Conservation (phyloP, 2,329 filamentous ascomycete genomes). For the Tolypocladium album region DNA sequence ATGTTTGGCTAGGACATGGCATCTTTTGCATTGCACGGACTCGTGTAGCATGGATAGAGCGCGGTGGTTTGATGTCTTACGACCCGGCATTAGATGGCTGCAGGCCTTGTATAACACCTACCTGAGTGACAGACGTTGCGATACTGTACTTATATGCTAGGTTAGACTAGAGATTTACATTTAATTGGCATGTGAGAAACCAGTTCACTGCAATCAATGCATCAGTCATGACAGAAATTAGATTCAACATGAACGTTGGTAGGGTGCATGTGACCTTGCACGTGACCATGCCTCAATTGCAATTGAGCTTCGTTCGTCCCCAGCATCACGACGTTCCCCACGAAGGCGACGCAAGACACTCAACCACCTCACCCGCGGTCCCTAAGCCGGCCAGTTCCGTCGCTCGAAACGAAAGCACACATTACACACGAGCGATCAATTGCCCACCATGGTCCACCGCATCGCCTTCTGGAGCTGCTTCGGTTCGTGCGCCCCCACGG, state of each 20-base stretch:
- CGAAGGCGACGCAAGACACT: constrained; percentile 4
- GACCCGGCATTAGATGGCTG: background rate
- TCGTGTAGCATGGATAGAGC: constrained; percentile 2
- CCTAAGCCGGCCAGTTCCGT: constrained; percentile 7
- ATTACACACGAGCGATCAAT: constrained; percentile 11
- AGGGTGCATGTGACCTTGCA: constrained; percentile 2
- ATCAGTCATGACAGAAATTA: background rate
- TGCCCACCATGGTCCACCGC: constrained; percentile 45
- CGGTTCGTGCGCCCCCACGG: constrained; percentile 48
- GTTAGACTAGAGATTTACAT: background rate
- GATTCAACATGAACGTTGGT: background rate
- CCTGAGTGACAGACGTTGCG: background rate
- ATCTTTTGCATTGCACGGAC: background rate
- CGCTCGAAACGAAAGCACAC: constrained; percentile 6
- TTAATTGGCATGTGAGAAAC: background rate
- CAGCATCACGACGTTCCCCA: constrained; percentile 14
- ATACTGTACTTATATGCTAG: background rate
- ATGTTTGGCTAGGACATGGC: constrained; percentile 5
- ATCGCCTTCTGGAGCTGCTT: constrained; percentile 83
- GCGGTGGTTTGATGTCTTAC: background rate
- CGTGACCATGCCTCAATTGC: background rate
- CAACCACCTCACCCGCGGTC: constrained; percentile 9
- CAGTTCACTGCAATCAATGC: background rate
- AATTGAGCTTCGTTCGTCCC: constrained; percentile 7
- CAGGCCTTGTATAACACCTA: background rate